Evolutionary conservation across 139 green algal species (phyloP).

Genomic region (Closterium sp.): DNA sequence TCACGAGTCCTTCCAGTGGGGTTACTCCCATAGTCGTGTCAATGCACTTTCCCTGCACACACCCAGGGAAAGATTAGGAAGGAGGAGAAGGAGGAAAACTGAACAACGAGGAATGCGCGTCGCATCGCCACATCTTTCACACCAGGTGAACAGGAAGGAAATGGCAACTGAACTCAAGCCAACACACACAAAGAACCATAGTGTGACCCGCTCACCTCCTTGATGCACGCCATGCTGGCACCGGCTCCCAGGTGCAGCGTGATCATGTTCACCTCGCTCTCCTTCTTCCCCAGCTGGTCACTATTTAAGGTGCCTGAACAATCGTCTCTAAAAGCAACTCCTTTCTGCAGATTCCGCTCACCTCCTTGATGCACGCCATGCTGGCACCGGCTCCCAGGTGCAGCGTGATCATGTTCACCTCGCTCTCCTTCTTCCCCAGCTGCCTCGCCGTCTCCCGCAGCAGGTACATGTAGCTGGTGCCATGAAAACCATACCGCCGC

Average conservation of each 20-base stretch:
- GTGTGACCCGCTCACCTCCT: conserved; percentile 50
- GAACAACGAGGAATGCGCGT: no score
- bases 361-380: conserved; percentile 70
- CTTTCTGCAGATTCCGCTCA: background rate
- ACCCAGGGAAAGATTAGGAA: no score
- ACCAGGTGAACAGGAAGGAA: no score
- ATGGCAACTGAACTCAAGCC: no score
- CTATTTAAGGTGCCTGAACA: no score
- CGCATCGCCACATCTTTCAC: no score
- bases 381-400: conserved; percentile 78
- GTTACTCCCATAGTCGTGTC: conserved; percentile 86
- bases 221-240: conserved; percentile 72
- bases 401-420: conserved; percentile 76
- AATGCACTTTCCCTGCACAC: conserved; percentile 58
- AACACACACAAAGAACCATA: no score
- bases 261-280: conserved; percentile 72
- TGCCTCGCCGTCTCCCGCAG: conserved; percentile 52
- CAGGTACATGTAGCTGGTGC: conserved; percentile 83
- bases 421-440: conserved; percentile 61
- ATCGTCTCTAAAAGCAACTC: no score
- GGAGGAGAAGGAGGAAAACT: no score
- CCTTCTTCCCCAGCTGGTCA: conserved; percentile 58
- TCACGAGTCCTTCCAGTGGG: conserved; percentile 71
- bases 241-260: conserved; percentile 76
- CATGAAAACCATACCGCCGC: conserved; percentile 83